A percentile compares a stretch with the other conserved stretches of the same genome.
These are phyloP conservation scores for Raddia distichophylla DNA, from an alignment of 176 grass and related monocot species.

Conservation along the genomic window DNA sequence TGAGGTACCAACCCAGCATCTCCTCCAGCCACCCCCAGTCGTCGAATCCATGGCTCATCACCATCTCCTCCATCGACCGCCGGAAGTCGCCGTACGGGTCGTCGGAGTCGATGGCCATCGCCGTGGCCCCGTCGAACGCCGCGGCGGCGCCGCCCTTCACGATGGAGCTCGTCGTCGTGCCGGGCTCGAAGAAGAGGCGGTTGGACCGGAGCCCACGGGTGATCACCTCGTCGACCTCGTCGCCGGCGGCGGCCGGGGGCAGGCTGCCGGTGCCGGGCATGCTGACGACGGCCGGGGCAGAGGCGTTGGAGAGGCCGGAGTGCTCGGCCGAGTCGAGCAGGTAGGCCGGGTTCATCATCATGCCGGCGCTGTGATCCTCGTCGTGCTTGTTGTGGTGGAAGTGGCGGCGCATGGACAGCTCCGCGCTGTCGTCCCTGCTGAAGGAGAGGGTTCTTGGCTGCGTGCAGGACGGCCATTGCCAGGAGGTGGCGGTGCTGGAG, in stretches of 20 bases:
- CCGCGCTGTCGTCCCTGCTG: neutral
- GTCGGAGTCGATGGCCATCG: slow-evolving; percentile 59
- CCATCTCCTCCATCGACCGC: slow-evolving; percentile 89
- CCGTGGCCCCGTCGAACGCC: slow-evolving; percentile 55
- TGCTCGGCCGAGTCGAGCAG: neutral
- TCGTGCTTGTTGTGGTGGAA: neutral
- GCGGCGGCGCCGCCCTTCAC: neutral
- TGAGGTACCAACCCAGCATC: slow-evolving; percentile 86
- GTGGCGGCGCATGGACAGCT: slow-evolving; percentile 37
- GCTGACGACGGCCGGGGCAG: neutral
- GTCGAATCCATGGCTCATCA: slow-evolving; percentile 52
- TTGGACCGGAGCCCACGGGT: slow-evolving; percentile 49
- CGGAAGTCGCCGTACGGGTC: slow-evolving; percentile 79
- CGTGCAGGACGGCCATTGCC: slow-evolving; percentile 54
- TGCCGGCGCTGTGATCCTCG: slow-evolving; percentile 24
- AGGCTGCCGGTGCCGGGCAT: slow-evolving; percentile 21
- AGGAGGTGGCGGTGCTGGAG: slow-evolving; percentile 24
- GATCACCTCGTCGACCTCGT: slow-evolving; percentile 33
- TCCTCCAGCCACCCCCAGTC: slow-evolving; percentile 85
- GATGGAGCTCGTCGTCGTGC: slow-evolving; percentile 50
- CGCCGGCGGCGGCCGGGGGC: neutral
- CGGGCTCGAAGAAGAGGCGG: slow-evolving; percentile 59
- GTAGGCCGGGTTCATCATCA: slow-evolving; percentile 38
- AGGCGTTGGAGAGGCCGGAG: slow-evolving; percentile 17
- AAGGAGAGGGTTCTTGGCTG: slow-evolving; percentile 48